Evolutionary conservation across 345 rosid species (phyloP).

Genomic region (Hevea brasiliensis): DNA sequence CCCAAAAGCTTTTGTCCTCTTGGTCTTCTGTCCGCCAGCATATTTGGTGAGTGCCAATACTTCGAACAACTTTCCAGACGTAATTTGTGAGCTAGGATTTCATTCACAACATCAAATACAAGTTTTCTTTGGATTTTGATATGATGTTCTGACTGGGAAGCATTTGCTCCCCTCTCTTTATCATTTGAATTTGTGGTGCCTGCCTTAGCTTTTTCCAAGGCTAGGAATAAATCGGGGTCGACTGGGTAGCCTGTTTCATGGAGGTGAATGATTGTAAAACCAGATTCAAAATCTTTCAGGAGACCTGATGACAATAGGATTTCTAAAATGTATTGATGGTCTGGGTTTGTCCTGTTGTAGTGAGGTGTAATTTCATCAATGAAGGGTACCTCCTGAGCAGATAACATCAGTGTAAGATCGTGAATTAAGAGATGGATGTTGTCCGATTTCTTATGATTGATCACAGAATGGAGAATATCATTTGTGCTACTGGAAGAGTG

Average conservation of each 20-base stretch:
- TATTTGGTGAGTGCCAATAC: conserved; percentile 25
- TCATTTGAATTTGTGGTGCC: conserved; percentile 30
- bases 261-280: conserved; percentile 40
- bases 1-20: conserved; percentile 47
- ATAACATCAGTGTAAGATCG: conserved; percentile 20
- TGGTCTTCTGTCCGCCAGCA: conserved; percentile 31
- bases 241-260: conserved; percentile 53
- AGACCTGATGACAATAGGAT: conserved; percentile 58
- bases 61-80: conserved; percentile 36
- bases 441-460: conserved; percentile 27
- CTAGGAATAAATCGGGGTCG: conserved; percentile 52
- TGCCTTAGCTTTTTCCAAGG: conserved; percentile 58
- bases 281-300: conserved; percentile 52
- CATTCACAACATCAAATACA: conserved; percentile 68
- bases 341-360: conserved; percentile 38
- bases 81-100: conserved; percentile 51
- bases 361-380: conserved; percentile 24
- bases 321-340: conserved; percentile 63
- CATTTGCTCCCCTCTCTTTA: conserved; percentile 27
- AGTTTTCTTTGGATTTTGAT: conserved; percentile 62
- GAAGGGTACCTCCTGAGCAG: conserved; percentile 18
- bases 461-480: conserved; percentile 40
- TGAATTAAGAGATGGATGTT: conserved; percentile 25
- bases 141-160: conserved; percentile 27
- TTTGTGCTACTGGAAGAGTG: conserved; percentile 27